A percentile compares a stretch with the other conserved stretches of the same genome.
Evolutionary conservation across 768 basidiomycete species (phyloP).

Genomic region (Mycena galericulata): DNA sequence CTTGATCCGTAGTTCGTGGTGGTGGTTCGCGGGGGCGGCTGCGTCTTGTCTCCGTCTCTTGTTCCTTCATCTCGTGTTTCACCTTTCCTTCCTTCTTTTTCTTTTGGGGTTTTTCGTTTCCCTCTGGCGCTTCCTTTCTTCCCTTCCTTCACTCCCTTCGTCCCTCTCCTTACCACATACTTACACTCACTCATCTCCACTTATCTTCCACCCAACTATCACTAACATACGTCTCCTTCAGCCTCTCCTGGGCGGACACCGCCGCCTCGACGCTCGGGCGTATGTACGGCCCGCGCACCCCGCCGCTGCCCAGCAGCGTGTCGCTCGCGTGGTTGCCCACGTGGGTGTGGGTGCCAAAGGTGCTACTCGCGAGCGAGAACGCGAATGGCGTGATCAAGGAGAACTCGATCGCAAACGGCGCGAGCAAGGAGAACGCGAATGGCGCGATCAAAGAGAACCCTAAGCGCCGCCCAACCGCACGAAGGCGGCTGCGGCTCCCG

Average conservation of each 20-base stretch:
- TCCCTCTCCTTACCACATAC: neutral
- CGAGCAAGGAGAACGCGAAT: neutral
- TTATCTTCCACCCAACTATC: neutral
- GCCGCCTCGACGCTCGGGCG: conserved; percentile 93
- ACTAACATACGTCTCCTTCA: conserved; percentile 43
- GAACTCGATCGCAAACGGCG: neutral
- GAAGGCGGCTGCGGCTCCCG: conserved; percentile 23
- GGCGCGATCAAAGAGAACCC: conserved; percentile 26
- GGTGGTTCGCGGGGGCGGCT: too few species aligned
- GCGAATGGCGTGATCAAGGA: neutral
- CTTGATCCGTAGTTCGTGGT: too few species aligned
- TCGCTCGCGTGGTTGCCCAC: conserved; percentile 50
- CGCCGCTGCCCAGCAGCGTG: conserved; percentile 62
- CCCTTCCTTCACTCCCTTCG: neutral
- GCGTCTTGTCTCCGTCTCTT: too few species aligned
- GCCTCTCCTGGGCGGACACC: conserved; percentile 96
- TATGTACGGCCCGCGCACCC: conserved; percentile 80
- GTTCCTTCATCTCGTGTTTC: too few species aligned
- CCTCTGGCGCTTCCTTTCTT: neutral
- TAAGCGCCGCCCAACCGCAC: conserved; percentile 1
- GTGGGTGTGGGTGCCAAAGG: conserved; percentile 27
- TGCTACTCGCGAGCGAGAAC: conserved; percentile 53
- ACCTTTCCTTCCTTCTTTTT: too few species aligned
- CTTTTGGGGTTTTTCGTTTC: neutral
- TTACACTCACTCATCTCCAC: neutral